Percentiles rank a stretch among this genome's conserved stretches.
phyloP scores from a whole-genome alignment of 345 rosid genomes.

The Euphorbia lathyris region DNA sequence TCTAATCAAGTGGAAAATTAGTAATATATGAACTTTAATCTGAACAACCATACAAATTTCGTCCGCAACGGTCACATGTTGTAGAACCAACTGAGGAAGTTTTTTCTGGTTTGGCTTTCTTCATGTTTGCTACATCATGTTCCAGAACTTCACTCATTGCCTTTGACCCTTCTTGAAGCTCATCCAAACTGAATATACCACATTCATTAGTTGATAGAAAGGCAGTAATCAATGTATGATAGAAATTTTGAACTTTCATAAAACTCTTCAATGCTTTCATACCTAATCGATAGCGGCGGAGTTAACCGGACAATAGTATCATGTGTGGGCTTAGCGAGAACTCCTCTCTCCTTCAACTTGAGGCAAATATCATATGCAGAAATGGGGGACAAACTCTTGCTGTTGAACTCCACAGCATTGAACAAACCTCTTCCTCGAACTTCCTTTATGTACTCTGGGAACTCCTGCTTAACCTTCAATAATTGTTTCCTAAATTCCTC shows the following conservation, averaged over 20 bases:
- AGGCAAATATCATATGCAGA: constrained; percentile 91
- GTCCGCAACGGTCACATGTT: constrained; percentile 76
- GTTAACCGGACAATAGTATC: constrained; percentile 84
- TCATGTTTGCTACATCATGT: constrained; percentile 58
- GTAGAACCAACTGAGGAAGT: constrained; percentile 34
- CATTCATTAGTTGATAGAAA: background rate
- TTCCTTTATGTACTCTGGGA: constrained; percentile 72
- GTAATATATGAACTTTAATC: background rate
- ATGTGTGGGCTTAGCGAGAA: constrained; percentile 95
- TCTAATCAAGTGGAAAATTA: no score
- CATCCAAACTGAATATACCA: constrained; percentile 56
- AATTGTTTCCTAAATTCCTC: constrained; percentile 59
- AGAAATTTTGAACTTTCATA: background rate
- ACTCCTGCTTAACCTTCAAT: constrained; percentile 51
- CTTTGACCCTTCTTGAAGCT: constrained; percentile 64
- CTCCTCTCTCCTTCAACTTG: constrained; percentile 83
- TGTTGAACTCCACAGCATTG: constrained; percentile 76
- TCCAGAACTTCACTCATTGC: constrained; percentile 74
- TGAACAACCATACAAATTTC: constrained; percentile 40
- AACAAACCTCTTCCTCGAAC: constrained; percentile 93
- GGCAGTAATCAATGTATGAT: background rate
- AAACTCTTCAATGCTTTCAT: constrained; percentile 11
- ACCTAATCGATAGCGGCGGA: constrained; percentile 95
- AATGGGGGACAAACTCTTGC: constrained; percentile 52
- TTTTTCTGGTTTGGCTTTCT: constrained; percentile 42